Evolutionary conservation across 2,329 filamentous ascomycete genomes (phyloP).

Genomic region (Penicillium sp.): DNA sequence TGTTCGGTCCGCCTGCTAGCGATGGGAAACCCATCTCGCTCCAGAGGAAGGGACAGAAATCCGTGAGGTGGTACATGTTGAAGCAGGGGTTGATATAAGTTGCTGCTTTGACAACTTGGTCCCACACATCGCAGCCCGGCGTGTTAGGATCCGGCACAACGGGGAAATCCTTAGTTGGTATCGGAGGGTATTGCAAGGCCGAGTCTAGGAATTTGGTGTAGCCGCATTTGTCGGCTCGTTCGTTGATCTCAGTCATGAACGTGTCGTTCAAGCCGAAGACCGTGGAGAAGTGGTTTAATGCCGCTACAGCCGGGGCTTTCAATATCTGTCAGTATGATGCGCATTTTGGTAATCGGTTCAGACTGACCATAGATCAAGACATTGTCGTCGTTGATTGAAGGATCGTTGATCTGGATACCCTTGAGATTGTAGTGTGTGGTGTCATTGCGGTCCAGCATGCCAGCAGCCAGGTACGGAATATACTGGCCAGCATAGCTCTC

Average conservation of each 20-base stretch:
- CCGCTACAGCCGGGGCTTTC: slow-evolving; percentile 42
- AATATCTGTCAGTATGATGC: slow-evolving; percentile 1
- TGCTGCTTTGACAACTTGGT: slow-evolving; percentile 57
- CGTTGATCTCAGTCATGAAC: slow-evolving; percentile 42
- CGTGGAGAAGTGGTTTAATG: slow-evolving; percentile 43
- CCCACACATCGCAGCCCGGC: slow-evolving; percentile 59
- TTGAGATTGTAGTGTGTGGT: slow-evolving; percentile 67
- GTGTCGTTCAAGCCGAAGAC: slow-evolving; percentile 47
- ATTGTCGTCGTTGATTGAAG: slow-evolving; percentile 58
- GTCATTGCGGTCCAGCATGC: slow-evolving; percentile 70
- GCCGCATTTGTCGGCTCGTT: slow-evolving; percentile 45
- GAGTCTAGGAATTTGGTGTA: slow-evolving; percentile 46
- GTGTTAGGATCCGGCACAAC: slow-evolving; percentile 46
- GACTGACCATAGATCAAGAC: slow-evolving; percentile 51
- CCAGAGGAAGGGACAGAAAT: slow-evolving; percentile 69
- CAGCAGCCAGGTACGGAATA: slow-evolving; percentile 71
- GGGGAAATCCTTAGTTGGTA: slow-evolving; percentile 59
- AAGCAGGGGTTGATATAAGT: slow-evolving; percentile 72
- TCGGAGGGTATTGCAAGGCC: slow-evolving; percentile 64
- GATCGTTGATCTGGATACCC: slow-evolving; percentile 73
- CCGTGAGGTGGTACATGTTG: slow-evolving; percentile 71
- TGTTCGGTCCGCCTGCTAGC: slow-evolving; percentile 58
- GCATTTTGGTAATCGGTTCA: neutral
- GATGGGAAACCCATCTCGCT: slow-evolving; percentile 71
- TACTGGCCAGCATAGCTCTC: slow-evolving; percentile 71